Base-by-base conservation (phyloP, 1,284 basidiomycete genomes). In the Sanghuangporus weigelae region DNA sequence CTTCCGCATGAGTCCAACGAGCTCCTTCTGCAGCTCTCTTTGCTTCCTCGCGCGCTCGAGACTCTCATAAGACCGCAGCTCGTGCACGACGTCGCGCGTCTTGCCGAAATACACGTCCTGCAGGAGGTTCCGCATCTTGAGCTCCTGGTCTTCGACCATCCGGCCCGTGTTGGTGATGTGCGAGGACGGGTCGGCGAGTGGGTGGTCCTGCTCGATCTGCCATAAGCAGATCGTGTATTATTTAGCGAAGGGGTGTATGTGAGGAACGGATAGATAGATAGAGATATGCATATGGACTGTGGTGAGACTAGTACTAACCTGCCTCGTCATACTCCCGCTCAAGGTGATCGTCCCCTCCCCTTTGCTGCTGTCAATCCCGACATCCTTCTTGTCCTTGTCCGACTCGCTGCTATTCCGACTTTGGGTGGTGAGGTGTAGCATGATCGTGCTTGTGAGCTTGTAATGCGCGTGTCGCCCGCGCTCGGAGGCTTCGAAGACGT, bases 91-190 rank as follows among this genome's bases (percentile, higher is more conserved):
- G 73, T 99, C 96, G 68, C 92, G 88, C 51, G 96, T 98, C 79
- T 99, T 99, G 63, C 94, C 95, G 78, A 98, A 98, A 79, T 98
- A 98, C 16, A 99, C 96, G 78, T 97, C 94, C 72, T 96, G 93
- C 54, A 99, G 81, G 64, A 95, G 81, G 75, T 97, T 98, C 55
- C 97, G 87, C 90, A 98, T 96, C 80, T 98, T 98, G 73, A 95
- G 93, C 78, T 99, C 97, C 91, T 96, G 96, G 68, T 98, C 96
- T 76, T 99, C 97, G 68, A 99, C 89, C 86, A 98, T 90, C 68
- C 84, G 85, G 3, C 97, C 97, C 16, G 92, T 89, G 76, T 99
- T 99, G 59, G 85, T 84, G 63, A 99, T 90, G 75, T 99, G 97
- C 44, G 91, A 89, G 21, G 86, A 82, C 39, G 83, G 73, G 69